Evolutionary conservation across 257 asterid genomes (phyloP).

Genomic region (Forsythia suspensa): DNA sequence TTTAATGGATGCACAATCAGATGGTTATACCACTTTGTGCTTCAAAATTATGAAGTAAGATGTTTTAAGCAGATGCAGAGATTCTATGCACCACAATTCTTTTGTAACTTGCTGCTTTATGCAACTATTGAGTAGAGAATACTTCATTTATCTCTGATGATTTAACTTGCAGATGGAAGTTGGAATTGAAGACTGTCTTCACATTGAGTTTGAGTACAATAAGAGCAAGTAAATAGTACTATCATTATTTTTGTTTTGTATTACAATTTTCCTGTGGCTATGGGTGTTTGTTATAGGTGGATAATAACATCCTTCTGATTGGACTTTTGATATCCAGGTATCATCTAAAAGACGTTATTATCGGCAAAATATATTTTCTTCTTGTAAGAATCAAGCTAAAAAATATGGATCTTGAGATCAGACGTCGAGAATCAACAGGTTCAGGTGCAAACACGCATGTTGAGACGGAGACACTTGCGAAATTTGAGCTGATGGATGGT

Average conservation of each 20-base stretch:
- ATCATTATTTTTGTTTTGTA: background rate
- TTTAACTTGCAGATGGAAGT: slow-evolving; percentile 87
- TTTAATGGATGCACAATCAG: slow-evolving; percentile 8
- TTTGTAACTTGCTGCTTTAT: slow-evolving; percentile 5
- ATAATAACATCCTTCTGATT: slow-evolving; percentile 24
- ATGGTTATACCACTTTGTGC: slow-evolving; percentile 8
- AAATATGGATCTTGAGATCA: slow-evolving; percentile 96
- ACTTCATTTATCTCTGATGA: slow-evolving; percentile 1
- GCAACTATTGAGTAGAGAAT: background rate
- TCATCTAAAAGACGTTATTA: slow-evolving; percentile 91
- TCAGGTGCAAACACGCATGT: slow-evolving; percentile 96
- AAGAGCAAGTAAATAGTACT: slow-evolving; percentile 80
- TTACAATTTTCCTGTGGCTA: slow-evolving; percentile 11
- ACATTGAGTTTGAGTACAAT: slow-evolving; percentile 96
- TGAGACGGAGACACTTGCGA: slow-evolving; percentile 98
- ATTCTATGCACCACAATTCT: background rate
- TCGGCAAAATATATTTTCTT: slow-evolving; percentile 93
- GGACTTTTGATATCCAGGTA: slow-evolving; percentile 59
- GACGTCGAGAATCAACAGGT: slow-evolving; percentile 97
- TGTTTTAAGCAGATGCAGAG: slow-evolving; percentile 16
- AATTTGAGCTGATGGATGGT: slow-evolving; percentile 98
- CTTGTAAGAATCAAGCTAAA: slow-evolving; percentile 96
- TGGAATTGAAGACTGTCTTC: slow-evolving; percentile 99
- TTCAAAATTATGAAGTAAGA: background rate
- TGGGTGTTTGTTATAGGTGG: slow-evolving; percentile 6